phyloP scores from a whole-genome alignment of 1,284 basidiomycete species.

The Ustilago cynodontis region DNA sequence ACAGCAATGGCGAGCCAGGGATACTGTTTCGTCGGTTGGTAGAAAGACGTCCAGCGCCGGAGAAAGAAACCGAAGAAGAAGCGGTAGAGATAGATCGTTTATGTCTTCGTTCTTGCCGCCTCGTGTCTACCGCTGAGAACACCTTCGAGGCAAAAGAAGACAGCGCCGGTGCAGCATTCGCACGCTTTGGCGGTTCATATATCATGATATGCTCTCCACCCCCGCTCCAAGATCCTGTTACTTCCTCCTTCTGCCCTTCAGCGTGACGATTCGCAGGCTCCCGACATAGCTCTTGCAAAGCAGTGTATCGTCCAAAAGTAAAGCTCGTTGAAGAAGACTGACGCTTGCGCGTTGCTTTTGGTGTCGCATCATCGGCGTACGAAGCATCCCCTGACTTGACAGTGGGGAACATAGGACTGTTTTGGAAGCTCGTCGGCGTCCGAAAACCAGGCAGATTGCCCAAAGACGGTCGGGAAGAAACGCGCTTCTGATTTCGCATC shows the following conservation, averaged over 20 bases:
- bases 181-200: background rate
- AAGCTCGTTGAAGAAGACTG: constrained; percentile 17
- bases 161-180: background rate
- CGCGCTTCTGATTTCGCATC: constrained; percentile 4
- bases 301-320: constrained; percentile 3
- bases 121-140: background rate
- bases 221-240: background rate
- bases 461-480: constrained; percentile 13
- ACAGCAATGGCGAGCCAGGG: constrained; percentile 13
- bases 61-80: constrained; percentile 26
- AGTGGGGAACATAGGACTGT: constrained; percentile 4
- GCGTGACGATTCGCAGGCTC: background rate
- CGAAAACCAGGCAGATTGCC: constrained; percentile 34
- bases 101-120: constrained; percentile 6
- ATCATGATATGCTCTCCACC: background rate
- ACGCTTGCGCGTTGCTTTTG: constrained; percentile 25
- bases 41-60: background rate
- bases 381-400: background rate
- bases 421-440: constrained; percentile 5
- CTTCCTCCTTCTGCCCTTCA: background rate
- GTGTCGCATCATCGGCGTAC: constrained; percentile 13
- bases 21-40: constrained; percentile 18
- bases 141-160: background rate
- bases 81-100: constrained; percentile 27
- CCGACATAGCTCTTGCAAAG: background rate